Base-by-base conservation (phyloP, 2,329 filamentous ascomycete genomes). In the Fusarium decemcellulare region DNA sequence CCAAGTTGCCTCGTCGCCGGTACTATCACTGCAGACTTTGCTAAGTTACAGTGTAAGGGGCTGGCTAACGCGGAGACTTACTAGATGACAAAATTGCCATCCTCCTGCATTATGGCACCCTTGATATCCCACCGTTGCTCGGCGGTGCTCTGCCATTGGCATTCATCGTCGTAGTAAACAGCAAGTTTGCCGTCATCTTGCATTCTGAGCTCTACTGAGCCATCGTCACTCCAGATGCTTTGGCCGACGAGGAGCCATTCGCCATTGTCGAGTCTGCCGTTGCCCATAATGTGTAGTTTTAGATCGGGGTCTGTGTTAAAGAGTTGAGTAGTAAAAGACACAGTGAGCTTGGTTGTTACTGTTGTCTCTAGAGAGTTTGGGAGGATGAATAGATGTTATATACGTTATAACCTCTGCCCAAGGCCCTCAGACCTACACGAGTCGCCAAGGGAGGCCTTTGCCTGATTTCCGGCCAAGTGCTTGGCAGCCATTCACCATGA, bases 281-380 rank as follows among this genome's bases (percentile, higher is more conserved):
- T 27, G 32, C 30, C 36, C 61, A 64, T 64, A 56, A 79, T 86
- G 32, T 50, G 6, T 36, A 12, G 32, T 34, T 34, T 9, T 9
- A 4, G 23, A 23, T 23, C 23, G 8, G 32, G 32, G 32, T 34
- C 12, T 34, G 12, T 34, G 32, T 23, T 9, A 3, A 10, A 7
- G 32, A 16, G 47, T 50, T 37, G 18, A 29, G 12, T 9, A 34
- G 32, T 4, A 3, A 12, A 34, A 34, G 32, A 23, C 23, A 5
- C 23, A 23, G 23, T 23, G 23, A 23, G 23, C 4, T 23, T 5
- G 23, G 23, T 23, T 23, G 3, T 34, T 34, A 3, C 3, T 34
- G 32, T 34, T 34, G 32, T 12, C 8, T 34, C 32, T 9, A 9
- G 32, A 12, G 9, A 34, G 12, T 34, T 34, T 34, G 9, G 32